Evolutionary conservation across 2,329 filamentous ascomycete genomes (phyloP).

Genomic region (Penicillium polonicum): DNA sequence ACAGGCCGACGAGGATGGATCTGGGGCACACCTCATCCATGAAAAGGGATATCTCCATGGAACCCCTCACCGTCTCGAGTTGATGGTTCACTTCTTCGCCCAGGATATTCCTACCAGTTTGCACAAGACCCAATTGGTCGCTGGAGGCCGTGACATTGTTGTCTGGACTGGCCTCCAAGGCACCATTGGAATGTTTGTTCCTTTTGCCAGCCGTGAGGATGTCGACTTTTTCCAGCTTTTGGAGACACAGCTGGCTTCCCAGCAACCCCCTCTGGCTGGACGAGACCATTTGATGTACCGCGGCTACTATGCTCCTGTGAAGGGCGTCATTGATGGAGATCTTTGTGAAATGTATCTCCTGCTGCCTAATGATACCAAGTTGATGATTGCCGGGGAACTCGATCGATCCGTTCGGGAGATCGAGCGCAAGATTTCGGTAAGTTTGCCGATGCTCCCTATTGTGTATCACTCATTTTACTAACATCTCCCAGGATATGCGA

Average conservation of each 20-base stretch:
- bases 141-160: slow-evolving; percentile 86
- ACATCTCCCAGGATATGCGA: slow-evolving; percentile 52
- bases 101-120: slow-evolving; percentile 92
- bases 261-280: slow-evolving; percentile 84
- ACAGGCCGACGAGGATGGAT: slow-evolving; percentile 87
- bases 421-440: slow-evolving; percentile 85
- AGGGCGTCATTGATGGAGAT: slow-evolving; percentile 95
- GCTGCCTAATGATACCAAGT: slow-evolving; percentile 83
- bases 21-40: slow-evolving; percentile 86
- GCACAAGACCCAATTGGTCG: slow-evolving; percentile 82
- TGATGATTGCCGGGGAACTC: slow-evolving; percentile 89
- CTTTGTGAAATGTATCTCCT: slow-evolving; percentile 88
- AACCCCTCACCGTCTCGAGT: slow-evolving; percentile 75
- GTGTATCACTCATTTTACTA: slow-evolving; percentile 5
- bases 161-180: slow-evolving; percentile 95
- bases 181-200: slow-evolving; percentile 88
- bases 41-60: slow-evolving; percentile 88
- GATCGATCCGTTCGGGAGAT: slow-evolving; percentile 90
- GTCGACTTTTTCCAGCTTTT: slow-evolving; percentile 97
- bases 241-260: slow-evolving; percentile 80
- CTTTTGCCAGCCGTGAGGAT: slow-evolving; percentile 87
- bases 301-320: slow-evolving; percentile 93
- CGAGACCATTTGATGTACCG: slow-evolving; percentile 95
- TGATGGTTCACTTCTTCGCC: slow-evolving; percentile 85
- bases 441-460: slow-evolving; percentile 20